phyloP scores from a whole-genome alignment of 345 rosid species.

The Abelmoschus esculentus region DNA sequence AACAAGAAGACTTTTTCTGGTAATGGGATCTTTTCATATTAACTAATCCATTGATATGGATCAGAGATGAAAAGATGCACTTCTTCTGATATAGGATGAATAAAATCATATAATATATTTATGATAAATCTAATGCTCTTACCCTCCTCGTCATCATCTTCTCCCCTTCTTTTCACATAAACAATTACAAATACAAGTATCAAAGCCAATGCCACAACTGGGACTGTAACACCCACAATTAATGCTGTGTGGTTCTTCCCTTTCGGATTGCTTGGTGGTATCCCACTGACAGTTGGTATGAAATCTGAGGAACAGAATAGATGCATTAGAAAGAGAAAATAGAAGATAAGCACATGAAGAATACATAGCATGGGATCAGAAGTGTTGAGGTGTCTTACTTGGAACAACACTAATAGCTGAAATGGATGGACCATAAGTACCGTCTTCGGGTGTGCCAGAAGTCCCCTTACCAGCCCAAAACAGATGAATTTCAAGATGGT shows the following conservation, averaged over 20 bases:
- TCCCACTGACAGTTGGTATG: constrained; percentile 10
- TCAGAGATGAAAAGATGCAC: no score
- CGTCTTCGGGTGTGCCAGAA: constrained; percentile 39
- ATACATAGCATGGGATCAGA: neutral
- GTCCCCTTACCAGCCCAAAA: constrained; percentile 73
- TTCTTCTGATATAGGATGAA: no score
- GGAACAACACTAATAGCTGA: constrained; percentile 30
- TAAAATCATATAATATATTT: neutral
- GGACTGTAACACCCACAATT: constrained; percentile 20
- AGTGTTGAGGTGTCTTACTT: constrained; percentile 11
- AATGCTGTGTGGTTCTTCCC: constrained; percentile 14
- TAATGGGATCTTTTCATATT: no score
- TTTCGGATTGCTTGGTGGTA: neutral
- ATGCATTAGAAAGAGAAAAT: neutral
- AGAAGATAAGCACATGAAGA: neutral
- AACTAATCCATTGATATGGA: no score
- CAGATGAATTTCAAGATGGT: constrained; percentile 47
- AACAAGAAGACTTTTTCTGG: no score
- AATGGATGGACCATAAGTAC: constrained; percentile 49
- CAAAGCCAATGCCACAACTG: constrained; percentile 12
- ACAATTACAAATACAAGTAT: constrained; percentile 4
- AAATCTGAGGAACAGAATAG: constrained; percentile 13
- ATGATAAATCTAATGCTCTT: neutral
- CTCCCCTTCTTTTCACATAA: neutral
- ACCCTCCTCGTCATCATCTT: constrained; percentile 22